Evolutionary conservation across 2,329 filamentous ascomycete species (phyloP).

Genomic region (Domatiomyces globalis): DNA sequence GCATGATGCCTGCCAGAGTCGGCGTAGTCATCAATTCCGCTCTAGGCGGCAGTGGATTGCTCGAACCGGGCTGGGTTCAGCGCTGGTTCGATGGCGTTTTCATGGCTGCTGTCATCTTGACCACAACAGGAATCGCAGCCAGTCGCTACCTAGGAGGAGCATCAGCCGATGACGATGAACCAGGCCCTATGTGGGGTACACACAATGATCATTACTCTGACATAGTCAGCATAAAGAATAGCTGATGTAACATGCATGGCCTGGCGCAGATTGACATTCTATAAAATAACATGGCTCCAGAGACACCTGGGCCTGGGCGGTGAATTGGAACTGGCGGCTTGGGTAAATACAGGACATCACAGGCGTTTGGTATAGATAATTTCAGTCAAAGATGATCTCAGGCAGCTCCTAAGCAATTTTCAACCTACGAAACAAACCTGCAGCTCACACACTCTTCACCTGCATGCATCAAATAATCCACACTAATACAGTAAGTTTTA

Average conservation of each 20-base stretch:
- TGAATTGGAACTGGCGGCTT: too few species aligned
- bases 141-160: constrained; percentile 45
- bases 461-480: too few species aligned
- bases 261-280: neutral
- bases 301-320: too few species aligned
- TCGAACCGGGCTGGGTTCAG: constrained; percentile 60
- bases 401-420: too few species aligned
- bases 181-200: neutral
- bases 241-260: neutral
- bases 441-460: too few species aligned
- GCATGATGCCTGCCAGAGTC: constrained; percentile 64
- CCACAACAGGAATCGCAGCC: constrained; percentile 58
- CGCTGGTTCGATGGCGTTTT: constrained; percentile 86
- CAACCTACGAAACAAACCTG: too few species aligned
- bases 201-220: neutral
- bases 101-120: constrained; percentile 50
- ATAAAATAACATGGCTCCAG: too few species aligned
- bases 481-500: too few species aligned
- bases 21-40: constrained; percentile 64
- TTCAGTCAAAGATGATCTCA: too few species aligned
- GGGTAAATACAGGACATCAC: too few species aligned
- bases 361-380: too few species aligned
- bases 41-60: constrained; percentile 48
- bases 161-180: constrained; percentile 38
- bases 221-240: neutral